phyloP scores from a whole-genome alignment of 257 asterid genomes.

The Solanum sejunctum region DNA sequence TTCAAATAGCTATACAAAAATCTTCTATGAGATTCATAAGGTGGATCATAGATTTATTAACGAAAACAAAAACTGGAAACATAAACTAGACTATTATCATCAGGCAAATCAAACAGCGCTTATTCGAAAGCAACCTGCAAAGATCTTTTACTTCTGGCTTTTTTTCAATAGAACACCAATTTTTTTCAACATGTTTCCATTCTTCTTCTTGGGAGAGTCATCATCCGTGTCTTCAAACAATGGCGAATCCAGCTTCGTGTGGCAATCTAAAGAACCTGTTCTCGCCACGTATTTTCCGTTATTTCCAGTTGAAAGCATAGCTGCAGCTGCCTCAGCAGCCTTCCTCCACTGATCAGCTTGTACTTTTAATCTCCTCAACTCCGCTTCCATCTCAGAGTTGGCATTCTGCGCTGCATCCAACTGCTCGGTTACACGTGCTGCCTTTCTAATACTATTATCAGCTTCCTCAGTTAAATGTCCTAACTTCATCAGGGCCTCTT shows the following conservation, averaged over 20 bases:
- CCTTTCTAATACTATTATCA: slow-evolving; percentile 44
- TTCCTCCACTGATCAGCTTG: slow-evolving; percentile 97
- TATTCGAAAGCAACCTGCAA: slow-evolving; percentile 4
- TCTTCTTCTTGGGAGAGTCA: slow-evolving; percentile 67
- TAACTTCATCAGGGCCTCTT: slow-evolving; percentile 58
- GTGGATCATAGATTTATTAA: not conserved
- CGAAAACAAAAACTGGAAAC: not conserved
- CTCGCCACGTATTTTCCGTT: slow-evolving; percentile 49
- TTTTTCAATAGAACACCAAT: slow-evolving; percentile 75
- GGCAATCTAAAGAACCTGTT: slow-evolving; percentile 44
- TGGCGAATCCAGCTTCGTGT: slow-evolving; percentile 38
- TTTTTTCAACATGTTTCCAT: slow-evolving; percentile 79
- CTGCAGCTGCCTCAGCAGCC: slow-evolving; percentile 91
- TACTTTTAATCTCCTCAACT: slow-evolving; percentile 65
- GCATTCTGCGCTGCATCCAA: slow-evolving; percentile 79
- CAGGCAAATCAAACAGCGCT: not conserved
- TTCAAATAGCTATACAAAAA: slow-evolving; percentile 6
- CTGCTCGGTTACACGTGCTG: slow-evolving; percentile 43
- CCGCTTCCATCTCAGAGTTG: slow-evolving; percentile 60
- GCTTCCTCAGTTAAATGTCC: slow-evolving; percentile 59
- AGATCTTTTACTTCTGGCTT: slow-evolving; percentile 42
- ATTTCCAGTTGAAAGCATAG: slow-evolving; percentile 59
- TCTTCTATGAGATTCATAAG: not conserved
- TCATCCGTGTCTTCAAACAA: slow-evolving; percentile 58
- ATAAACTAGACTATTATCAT: not conserved